These are phyloP conservation scores for Pseudomicrostroma phylloplanum DNA, from an alignment of 1,284 basidiomycete genomes.

Conservation along the genomic window DNA sequence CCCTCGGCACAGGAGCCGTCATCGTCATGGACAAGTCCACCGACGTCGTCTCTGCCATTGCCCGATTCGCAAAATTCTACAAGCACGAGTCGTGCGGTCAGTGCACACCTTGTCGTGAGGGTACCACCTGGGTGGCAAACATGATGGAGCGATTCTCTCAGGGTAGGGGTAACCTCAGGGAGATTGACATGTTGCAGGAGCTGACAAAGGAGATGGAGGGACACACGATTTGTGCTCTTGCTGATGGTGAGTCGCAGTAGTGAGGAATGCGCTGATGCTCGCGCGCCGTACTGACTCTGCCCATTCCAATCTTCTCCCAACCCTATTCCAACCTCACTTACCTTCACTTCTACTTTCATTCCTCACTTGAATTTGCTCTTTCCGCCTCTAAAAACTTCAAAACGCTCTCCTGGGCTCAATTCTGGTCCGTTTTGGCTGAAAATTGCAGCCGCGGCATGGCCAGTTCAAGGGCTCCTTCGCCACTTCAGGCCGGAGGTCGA, in stretches of 20 bases:
- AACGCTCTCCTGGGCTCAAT: too few relatives aligned
- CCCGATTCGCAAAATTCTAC: constrained; percentile 67
- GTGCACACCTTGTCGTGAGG: constrained; percentile 92
- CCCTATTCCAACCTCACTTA: too few relatives aligned
- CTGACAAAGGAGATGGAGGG: constrained; percentile 80
- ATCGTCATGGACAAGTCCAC: constrained; percentile 99
- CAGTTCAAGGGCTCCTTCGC: constrained; percentile 87
- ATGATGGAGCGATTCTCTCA: constrained; percentile 61
- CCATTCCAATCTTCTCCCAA: too few relatives aligned
- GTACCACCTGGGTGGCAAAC: constrained; percentile 53
- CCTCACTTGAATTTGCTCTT: too few relatives aligned
- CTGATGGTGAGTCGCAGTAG: constrained; percentile 61
- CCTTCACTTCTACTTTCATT: too few relatives aligned
- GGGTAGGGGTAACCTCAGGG: constrained; percentile 79
- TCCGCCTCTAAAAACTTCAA: too few relatives aligned
- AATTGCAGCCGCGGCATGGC: constrained; percentile 70
- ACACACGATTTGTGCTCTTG: constrained; percentile 80
- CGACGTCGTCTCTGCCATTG: constrained; percentile 75
- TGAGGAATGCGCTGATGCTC: too few relatives aligned
- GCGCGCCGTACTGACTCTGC: too few relatives aligned
- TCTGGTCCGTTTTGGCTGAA: too few relatives aligned
- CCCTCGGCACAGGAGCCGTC: constrained; percentile 93
- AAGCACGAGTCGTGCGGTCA: constrained; percentile 99
- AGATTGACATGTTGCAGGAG: constrained; percentile 76
- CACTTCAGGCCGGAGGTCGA: constrained; percentile 80